Base-by-base conservation (phyloP, 371 early-diverging fungal species). In the Rhizopus stolonifer region DNA sequence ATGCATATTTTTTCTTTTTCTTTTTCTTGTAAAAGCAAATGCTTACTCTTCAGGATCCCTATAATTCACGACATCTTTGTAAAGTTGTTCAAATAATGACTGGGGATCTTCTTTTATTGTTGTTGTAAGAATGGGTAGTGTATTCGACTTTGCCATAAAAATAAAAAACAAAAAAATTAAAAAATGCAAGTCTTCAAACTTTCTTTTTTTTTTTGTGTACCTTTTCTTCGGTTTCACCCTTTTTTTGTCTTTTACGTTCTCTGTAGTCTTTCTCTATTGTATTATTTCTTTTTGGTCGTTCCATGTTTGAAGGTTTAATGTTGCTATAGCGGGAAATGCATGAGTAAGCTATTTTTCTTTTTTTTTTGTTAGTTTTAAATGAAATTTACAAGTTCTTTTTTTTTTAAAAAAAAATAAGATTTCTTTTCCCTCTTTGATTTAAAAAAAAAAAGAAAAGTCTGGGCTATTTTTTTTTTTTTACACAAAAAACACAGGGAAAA, bases 1-100 rank as follows among this genome's bases (percentile, higher is more conserved):
- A n/a, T 1, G 11, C 29, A 29, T 29, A 29, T 9, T 7, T 44
- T 7, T 10, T 31, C 25, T 45, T 14, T 29, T 13, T 1, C 19
- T 11, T 19, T 2, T 39, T 3, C 32, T 15, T 15, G 17, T 38
- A 1, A 17, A 10, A 13, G 23, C 10, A 42, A 42, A 23, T 22
- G 21, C 29, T 43, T 65, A 77, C 77, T 67, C 69, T 38, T 73
- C 71, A 24, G 65, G 55, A 56, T 77, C 73, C 50, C 55, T 66
- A 19, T 51, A 36, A 21, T 68, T 64, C 36, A 65, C 49, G 1
- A 77, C 45, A 15, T 58, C 62, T 36, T 61, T 61, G 11, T 64
- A 69, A 2, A 77, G 46, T 44, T 53, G 61, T 51, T 49, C 34
- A 15, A 71, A 42, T 10, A 21, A 13, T 2, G 22, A 21, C 19